Conservation (phyloP, 73 alveolate species). For the Breviolum minutum region DNA sequence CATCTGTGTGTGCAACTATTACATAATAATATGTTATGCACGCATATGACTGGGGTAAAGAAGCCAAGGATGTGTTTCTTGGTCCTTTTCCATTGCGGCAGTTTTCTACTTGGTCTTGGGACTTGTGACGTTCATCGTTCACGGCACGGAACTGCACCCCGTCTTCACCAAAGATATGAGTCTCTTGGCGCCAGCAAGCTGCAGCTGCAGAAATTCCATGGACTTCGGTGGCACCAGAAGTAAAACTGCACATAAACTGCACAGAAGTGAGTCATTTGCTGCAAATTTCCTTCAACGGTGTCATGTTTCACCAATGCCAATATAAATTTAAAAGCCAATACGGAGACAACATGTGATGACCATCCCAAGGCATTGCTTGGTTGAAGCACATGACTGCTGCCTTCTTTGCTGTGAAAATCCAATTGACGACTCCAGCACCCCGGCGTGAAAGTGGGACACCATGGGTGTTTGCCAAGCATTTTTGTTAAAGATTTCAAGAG, state of each 20-base stretch:
- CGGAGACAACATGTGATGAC: no score
- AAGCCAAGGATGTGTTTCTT: not conserved
- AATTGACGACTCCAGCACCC: slow-evolving; percentile 17
- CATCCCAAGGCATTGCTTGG: slow-evolving; percentile 1
- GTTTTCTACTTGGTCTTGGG: slow-evolving; percentile 35
- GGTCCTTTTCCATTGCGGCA: slow-evolving; percentile 29
- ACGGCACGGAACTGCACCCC: not conserved
- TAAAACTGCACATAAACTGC: no score
- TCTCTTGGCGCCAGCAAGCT: not conserved
- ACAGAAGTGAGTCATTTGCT: no score
- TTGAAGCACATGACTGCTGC: slow-evolving; percentile 26
- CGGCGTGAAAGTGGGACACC: not conserved
- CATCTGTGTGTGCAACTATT: not conserved
- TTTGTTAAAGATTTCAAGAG: no score
- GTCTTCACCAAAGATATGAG: slow-evolving; percentile 43
- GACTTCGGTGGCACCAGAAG: not conserved
- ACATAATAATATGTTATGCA: not conserved
- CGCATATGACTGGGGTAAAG: not conserved
- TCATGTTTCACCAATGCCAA: not conserved
- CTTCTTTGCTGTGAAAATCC: slow-evolving; percentile 33
- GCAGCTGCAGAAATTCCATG: not conserved
- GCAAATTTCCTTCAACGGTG: not conserved
- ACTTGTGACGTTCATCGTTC: not conserved
- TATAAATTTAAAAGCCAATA: not conserved
- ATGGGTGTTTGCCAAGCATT: no score